Evolutionary conservation across 2,329 filamentous ascomycete genomes (phyloP).

Genomic region (Hypoxylon sp.): DNA sequence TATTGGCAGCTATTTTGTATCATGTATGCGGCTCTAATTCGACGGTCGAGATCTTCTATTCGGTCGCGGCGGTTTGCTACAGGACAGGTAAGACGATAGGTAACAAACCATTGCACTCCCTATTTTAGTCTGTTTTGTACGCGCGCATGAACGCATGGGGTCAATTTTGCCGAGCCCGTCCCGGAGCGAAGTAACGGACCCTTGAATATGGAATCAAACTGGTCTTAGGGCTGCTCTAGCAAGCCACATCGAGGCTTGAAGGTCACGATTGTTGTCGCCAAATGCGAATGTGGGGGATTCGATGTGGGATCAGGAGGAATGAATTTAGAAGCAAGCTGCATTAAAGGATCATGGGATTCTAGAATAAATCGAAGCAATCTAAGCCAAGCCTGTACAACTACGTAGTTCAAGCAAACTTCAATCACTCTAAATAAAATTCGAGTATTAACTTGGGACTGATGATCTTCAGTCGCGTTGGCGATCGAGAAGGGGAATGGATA

Average conservation of each 20-base stretch:
- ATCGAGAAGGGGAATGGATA: constrained; percentile 14
- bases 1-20: constrained; percentile 26
- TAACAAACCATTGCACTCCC: constrained; percentile 30
- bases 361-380: constrained; percentile 21
- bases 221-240: constrained; percentile 13
- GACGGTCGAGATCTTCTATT: constrained; percentile 24
- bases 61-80: constrained; percentile 25
- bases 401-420: constrained; percentile 18
- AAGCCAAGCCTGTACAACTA: constrained; percentile 14
- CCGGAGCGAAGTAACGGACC: constrained; percentile 23
- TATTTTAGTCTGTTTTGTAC: constrained; percentile 20
- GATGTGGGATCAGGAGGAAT: neutral
- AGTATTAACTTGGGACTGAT: constrained; percentile 8
- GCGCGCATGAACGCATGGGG: constrained; percentile 2
- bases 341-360: constrained; percentile 36
- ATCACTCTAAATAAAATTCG: constrained; percentile 11
- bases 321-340: constrained; percentile 23
- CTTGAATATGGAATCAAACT: neutral
- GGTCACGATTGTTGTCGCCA: constrained; percentile 1
- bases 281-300: neutral
- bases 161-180: constrained; percentile 27
- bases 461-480: constrained; percentile 22
- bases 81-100: constrained; percentile 34
- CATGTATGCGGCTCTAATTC: constrained; percentile 22
- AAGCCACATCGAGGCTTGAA: constrained; percentile 16